Evolutionary conservation across 2,329 filamentous ascomycete genomes (phyloP), one percentile per base, ranked within the genome.

Genomic region (Alternaria sp.): DNA sequence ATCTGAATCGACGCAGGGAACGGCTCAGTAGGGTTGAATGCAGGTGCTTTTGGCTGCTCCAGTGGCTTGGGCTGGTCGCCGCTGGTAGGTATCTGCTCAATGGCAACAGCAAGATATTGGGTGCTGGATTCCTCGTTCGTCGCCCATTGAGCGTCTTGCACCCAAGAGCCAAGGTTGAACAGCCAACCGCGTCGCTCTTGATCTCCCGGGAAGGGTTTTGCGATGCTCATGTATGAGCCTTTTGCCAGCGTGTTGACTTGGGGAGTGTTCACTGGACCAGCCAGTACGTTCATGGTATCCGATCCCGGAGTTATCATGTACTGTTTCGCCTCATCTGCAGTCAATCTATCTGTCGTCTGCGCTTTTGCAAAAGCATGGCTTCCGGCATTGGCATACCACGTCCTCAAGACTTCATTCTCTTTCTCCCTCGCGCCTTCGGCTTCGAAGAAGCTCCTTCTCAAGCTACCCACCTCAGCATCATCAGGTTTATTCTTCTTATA

Each of bases 41-140:
- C 82, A 17, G 85, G 83, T 8, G 83, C 79, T 57, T 70, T 69
- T 17, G 71, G 57, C 62, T 77, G 63, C 71, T 78, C 68, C 66
- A 79, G 46, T 66, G 74, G 57, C 65, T 75, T 68, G 66, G 73
- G 64, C 44, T 77, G 65, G 32, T 57, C 59, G 5, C 50, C 55
- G 6, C 40, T 56, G 5, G 54, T 59, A 46, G 55, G 61, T 51
- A 65, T 72, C 64, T 79, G 69, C 71, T 76, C 62, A 15, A 82
- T 79, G 28, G 80, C 80, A 7, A 88, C 76, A 17, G 86, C 86
- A 7, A 90, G 81, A 75, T 88, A 89, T 67, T 90, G 88, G 19
- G 77, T 80, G n/a, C 72, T 67, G 3, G 81, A 82, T 19, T 78
- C 61, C 51, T 81, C 79, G 32, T 81, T 80, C 6, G 80, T 76